Conservation (phyloP, 1,139 yeast genomes). For the Zygosaccharomyces pseudobailii region DNA sequence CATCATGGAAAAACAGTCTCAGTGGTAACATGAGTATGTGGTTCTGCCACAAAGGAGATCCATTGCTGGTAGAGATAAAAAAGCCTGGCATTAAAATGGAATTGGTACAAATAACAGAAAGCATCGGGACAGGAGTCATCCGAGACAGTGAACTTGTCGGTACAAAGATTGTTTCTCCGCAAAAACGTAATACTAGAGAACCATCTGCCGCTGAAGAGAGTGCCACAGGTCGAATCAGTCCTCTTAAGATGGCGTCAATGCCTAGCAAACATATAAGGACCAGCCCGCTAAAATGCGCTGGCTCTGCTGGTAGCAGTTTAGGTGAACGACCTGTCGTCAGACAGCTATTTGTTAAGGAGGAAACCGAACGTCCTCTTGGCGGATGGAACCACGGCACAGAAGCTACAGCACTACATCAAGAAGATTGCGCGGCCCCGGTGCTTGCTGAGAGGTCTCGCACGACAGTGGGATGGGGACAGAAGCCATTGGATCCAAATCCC, state of each 20-base stretch:
- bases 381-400: conserved; percentile 7
- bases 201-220: not conserved
- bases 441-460: conserved; percentile 22
- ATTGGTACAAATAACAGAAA: conserved; percentile 46
- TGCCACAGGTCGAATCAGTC: conserved; percentile 12
- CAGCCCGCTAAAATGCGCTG: conserved; percentile 7
- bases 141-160: conserved; percentile 6
- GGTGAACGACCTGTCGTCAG: conserved; percentile 2
- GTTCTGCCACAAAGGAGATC: conserved; percentile 51
- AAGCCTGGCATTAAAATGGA: conserved; percentile 27
- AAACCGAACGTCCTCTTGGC: conserved; percentile 1
- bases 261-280: conserved; percentile 5
- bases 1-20: conserved; percentile 20
- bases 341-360: conserved; percentile 17
- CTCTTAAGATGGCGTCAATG: conserved; percentile 9
- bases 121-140: conserved; percentile 15
- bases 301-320: not conserved
- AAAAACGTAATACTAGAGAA: conserved; percentile 5
- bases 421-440: not conserved
- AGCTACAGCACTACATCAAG: conserved; percentile 1
- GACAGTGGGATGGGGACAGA: conserved; percentile 30
- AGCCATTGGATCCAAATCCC: conserved; percentile 6
- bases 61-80: conserved; percentile 43
- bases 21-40: conserved; percentile 42
- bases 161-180: conserved; percentile 14